phyloP scores from a whole-genome alignment of 2,329 filamentous ascomycete species.

The Tothia fuscella region DNA sequence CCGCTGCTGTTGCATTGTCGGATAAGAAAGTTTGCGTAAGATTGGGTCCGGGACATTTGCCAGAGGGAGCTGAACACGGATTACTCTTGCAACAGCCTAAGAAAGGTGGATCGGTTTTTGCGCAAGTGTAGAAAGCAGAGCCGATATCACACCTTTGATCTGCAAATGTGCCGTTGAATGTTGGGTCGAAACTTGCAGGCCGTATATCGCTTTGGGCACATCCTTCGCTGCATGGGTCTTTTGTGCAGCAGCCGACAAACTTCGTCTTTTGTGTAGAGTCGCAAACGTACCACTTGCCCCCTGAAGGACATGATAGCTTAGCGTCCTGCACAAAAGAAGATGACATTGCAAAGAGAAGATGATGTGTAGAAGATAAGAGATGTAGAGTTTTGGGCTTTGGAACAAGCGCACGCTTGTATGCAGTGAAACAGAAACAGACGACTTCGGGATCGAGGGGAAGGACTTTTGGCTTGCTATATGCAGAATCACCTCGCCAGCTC shows the following conservation, averaged over 20 bases:
- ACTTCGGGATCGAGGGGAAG: too few species aligned
- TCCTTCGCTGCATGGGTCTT: neutral
- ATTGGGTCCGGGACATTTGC: neutral
- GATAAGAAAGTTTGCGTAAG: neutral
- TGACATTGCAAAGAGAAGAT: too few species aligned
- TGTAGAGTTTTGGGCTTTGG: too few species aligned
- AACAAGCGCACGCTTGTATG: too few species aligned
- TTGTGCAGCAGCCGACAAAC: slow-evolving; percentile 4
- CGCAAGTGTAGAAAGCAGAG: slow-evolving; percentile 5
- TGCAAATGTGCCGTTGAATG: neutral
- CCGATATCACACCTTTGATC: slow-evolving; percentile 3
- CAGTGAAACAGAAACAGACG: too few species aligned
- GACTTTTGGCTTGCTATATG: too few species aligned
- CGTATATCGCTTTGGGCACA: neutral
- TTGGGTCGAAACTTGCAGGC: neutral
- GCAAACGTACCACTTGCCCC: slow-evolving; percentile 1
- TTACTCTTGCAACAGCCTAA: slow-evolving; percentile 4
- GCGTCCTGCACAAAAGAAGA: too few species aligned
- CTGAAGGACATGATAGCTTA: slow-evolving; percentile 1
- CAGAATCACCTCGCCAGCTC: too few species aligned
- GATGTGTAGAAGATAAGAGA: too few species aligned
- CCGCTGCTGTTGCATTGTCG: neutral
- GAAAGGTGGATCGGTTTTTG: neutral
- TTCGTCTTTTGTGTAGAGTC: neutral
- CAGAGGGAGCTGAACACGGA: neutral